These are phyloP conservation scores for Knoxia roxburghii DNA, from an alignment of 257 asterid genomes.

Conservation along the genomic window DNA sequence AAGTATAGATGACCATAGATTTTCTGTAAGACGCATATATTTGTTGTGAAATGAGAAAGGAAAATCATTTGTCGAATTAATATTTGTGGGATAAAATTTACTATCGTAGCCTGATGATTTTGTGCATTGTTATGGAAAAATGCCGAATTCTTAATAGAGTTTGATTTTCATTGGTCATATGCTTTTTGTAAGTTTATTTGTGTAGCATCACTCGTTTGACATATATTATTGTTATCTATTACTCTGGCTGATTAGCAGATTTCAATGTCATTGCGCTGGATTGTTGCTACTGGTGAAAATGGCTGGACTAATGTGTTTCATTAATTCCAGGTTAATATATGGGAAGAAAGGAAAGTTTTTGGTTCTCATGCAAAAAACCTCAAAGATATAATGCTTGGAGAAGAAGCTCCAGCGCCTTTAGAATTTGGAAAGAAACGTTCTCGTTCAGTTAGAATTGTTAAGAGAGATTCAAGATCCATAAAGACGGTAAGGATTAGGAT, in stretches of 20 bases:
- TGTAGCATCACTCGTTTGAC: not conserved
- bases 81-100: not conserved
- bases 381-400: slow-evolving; percentile 75
- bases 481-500: slow-evolving; percentile 51
- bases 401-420: slow-evolving; percentile 66
- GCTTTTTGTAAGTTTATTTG: not conserved
- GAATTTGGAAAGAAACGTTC: slow-evolving; percentile 68
- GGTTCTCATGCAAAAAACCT: slow-evolving; percentile 69
- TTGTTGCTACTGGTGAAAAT: slow-evolving; percentile 2
- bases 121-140: not conserved
- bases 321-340: slow-evolving; percentile 58
- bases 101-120: no score
- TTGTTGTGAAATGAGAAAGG: not conserved
- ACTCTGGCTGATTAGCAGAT: not conserved
- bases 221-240: not conserved
- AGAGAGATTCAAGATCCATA: slow-evolving; percentile 79
- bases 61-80: not conserved
- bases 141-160: not conserved
- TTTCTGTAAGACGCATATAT: not conserved
- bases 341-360: slow-evolving; percentile 92
- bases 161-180: not conserved
- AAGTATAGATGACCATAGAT: not conserved
- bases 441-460: slow-evolving; percentile 68
- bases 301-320: slow-evolving; percentile 10
- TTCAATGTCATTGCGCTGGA: slow-evolving; percentile 3